Evolutionary conservation across 2,329 filamentous ascomycete species (phyloP).

Genomic region (Nannizzia gypsea): DNA sequence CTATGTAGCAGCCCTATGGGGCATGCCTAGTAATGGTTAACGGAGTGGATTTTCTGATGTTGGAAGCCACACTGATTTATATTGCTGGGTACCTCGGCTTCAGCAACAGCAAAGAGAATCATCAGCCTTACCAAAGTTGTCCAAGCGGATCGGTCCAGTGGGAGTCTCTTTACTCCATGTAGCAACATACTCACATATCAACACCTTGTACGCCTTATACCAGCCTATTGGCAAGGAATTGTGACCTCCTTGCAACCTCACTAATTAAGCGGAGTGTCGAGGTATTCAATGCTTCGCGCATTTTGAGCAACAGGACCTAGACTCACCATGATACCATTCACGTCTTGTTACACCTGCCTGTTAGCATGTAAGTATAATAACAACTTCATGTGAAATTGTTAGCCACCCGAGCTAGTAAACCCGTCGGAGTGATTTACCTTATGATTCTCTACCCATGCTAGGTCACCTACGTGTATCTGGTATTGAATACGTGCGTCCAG

Average conservation of each 20-base stretch:
- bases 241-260: neutral
- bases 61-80: neutral
- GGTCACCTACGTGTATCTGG: neutral
- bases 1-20: neutral
- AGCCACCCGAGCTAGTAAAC: neutral
- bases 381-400: neutral
- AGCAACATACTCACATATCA: neutral
- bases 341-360: neutral
- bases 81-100: neutral
- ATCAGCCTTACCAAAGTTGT: neutral
- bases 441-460: neutral
- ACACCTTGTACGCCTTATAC: neutral
- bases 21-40: neutral
- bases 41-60: neutral
- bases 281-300: too few species aligned
- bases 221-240: neutral
- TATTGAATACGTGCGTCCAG: neutral
- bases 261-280: neutral
- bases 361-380: neutral
- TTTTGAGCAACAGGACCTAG: too few species aligned
- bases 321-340: too few species aligned
- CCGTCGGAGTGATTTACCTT: neutral
- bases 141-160: neutral
- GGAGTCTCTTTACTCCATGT: neutral
- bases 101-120: too few species aligned